Base-by-base conservation (phyloP, 1,284 basidiomycete species). In the Pisolithus thermaeus region DNA sequence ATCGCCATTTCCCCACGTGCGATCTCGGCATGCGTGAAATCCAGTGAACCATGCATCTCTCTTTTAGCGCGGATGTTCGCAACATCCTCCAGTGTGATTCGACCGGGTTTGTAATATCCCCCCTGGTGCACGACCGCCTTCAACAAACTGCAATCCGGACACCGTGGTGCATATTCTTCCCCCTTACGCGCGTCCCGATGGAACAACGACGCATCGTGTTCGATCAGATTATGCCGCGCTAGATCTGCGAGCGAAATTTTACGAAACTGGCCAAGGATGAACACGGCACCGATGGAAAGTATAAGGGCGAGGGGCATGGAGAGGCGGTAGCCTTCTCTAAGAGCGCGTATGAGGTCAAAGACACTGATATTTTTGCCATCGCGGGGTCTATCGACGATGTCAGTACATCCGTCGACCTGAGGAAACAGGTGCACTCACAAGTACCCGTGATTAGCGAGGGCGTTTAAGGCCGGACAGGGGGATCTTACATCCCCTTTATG, bases 1-100 rank as follows among this genome's bases (percentile, higher is more conserved):
- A 87, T 74, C 0, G 75, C 81, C 65, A 83, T 75, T 64, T 87
- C 84, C n/a, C 84, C 84, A 7, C 80, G 73, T 5, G 84, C 79
- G 51, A 87, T 77, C 59, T 78, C 74, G 3, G 73, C 67, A 56
- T 82, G 80, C 12, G 79, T 18, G 1, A 51, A 47, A 52, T 75
- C 72, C 22, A 85, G 61, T 0, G 69, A 69, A 2, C 61, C 59
- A 4, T 71, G 63, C 20, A 62, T 70, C 55, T 81, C 77, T 18
- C 79, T 63, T 46, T 77, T 70, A 4, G 77, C 59, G 1, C 80
- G 72, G 7, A 75, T 72, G 12, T 70, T 67, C 0, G 74, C 77
- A 14, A 79, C 67, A 51, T 80, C 78, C 25, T 68, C 56, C 20
- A 69, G 57, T 0, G 62, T 68, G 49, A 69, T 68, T 12, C 53